Evolutionary conservation across 495 filamentous ascomycete genomes (phyloP), one percentile per base, ranked within the genome.

Genomic region (Hyaloscypha variabilis): DNA sequence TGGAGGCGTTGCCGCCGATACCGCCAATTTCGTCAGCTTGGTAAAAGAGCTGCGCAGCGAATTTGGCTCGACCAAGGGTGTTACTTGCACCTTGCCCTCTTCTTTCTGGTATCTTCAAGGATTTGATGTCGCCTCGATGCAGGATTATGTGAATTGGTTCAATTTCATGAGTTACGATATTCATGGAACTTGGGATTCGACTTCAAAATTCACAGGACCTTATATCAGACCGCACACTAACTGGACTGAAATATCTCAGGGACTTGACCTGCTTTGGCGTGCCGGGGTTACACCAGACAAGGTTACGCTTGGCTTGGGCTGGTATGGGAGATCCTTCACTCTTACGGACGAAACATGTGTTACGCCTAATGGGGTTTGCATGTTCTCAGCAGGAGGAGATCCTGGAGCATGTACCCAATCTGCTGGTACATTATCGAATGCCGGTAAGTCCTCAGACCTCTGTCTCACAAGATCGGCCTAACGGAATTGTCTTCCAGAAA

Each of bases 111-210:
- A 87, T 66, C 66, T 87, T 0, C 73, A 76, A 21, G 62, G 69
- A 14, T 87, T 85, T 65, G 78, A 87, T 61, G 23, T 87, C 39
- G 56, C 67, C 0, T 56, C 29, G 1, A 65, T 81, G 30, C 57
- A 75, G 26, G 10, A 69, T 13, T 26, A 74, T 26, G 72, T 79
- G 5, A 81, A 86, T 67, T 87, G 76, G 73, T 69, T 82, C 58
- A 88, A 87, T 62, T 0, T 87, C 50, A 88, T 88, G 85, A 72
- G 71, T 5, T 87, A 86, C 63, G 81, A 84, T 66, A 55, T 83
- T 26, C 62, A 82, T 62, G 77, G 77, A 0, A 62, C 57, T 13
- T 78, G 78, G 78, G 76, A 80, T 59, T 21, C 23, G 3, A 29
- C 34, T 0, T 51, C 51, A n/a, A 68, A 71, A 21, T 68, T 58